A percentile compares a stretch with the other conserved stretches of the same genome.
Conservation (phyloP, 1,284 basidiomycete species). For the Agroathelia rolfsii region DNA sequence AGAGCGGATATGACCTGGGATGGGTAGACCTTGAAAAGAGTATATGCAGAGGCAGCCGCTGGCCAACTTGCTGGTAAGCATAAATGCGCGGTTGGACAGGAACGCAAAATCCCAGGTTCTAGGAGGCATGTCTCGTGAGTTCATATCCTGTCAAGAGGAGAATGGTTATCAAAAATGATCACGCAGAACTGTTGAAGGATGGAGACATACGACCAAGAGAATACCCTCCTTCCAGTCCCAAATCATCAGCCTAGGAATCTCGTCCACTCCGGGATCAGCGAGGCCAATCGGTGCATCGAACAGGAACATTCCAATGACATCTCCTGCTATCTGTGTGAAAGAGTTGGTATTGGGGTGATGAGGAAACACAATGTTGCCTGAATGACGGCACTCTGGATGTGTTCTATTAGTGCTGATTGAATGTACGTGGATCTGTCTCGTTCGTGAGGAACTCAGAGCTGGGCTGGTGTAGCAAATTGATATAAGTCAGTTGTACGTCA, state of each 20-base stretch:
- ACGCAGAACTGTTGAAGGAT: conserved; percentile 1
- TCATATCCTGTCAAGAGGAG: conserved; percentile 15
- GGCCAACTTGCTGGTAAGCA: conserved; percentile 25
- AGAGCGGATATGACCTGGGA: conserved; percentile 1
- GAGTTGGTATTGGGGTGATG: conserved; percentile 19
- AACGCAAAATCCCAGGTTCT: conserved; percentile 36
- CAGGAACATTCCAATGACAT: conserved; percentile 39
- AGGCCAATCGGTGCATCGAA: conserved; percentile 20
- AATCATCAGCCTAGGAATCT: conserved; percentile 32
- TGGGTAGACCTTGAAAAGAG: conserved; percentile 16
- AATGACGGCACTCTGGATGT: conserved; percentile 26
- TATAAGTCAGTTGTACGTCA: conserved; percentile 5
- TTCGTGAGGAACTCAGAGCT: conserved; percentile 9
- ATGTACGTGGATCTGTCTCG: conserved; percentile 25
- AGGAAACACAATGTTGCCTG: conserved; percentile 20
- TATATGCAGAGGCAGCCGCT: conserved; percentile 32
- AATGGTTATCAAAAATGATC: background rate
- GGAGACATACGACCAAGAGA: conserved; percentile 31
- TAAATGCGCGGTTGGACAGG: conserved; percentile 32
- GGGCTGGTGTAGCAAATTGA: conserved; percentile 9
- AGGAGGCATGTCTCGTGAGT: conserved; percentile 17
- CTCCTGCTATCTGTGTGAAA: conserved; percentile 40
- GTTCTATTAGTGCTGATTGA: conserved; percentile 31
- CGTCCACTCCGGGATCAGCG: too few relatives aligned
- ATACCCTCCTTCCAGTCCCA: conserved; percentile 46